Evolutionary conservation across 768 basidiomycete species (phyloP).

Genomic region (Tulasnella sp.): DNA sequence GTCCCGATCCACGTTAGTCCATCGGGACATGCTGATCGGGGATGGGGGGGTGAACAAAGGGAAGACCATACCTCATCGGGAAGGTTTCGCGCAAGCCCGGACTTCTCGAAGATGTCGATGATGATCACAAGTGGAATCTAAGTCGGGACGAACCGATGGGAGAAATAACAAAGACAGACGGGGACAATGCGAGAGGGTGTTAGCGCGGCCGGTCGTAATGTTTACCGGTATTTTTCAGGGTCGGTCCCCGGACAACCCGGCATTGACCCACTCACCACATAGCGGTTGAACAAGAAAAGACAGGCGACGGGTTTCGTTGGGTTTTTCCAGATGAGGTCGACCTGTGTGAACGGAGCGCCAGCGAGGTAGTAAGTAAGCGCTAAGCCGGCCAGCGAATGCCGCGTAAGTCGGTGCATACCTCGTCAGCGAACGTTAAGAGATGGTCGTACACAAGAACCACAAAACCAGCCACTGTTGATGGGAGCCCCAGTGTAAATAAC

Average conservation of each 20-base stretch:
- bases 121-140: conserved; percentile 17
- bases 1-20: not conserved
- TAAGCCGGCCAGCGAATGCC: too few relatives aligned
- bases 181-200: not conserved
- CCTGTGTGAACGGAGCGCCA: not conserved
- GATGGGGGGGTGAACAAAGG: not conserved
- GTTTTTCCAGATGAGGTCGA: conserved; percentile 21
- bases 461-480: conserved; percentile 22
- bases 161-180: not conserved
- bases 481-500: not conserved
- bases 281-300: conserved; percentile 24
- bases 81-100: conserved; percentile 14
- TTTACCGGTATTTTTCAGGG: not conserved
- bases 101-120: conserved; percentile 19
- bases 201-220: not conserved
- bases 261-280: conserved; percentile 12
- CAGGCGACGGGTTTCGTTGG: conserved; percentile 8
- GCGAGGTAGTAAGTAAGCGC: not conserved
- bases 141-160: not conserved
- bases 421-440: conserved; percentile 20
- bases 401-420: not conserved
- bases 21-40: not conserved
- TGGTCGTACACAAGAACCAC: conserved; percentile 23
- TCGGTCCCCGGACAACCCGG: not conserved
- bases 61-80: not conserved